Conservation (phyloP, 345 rosid species). For the Sonneratia alba region DNA sequence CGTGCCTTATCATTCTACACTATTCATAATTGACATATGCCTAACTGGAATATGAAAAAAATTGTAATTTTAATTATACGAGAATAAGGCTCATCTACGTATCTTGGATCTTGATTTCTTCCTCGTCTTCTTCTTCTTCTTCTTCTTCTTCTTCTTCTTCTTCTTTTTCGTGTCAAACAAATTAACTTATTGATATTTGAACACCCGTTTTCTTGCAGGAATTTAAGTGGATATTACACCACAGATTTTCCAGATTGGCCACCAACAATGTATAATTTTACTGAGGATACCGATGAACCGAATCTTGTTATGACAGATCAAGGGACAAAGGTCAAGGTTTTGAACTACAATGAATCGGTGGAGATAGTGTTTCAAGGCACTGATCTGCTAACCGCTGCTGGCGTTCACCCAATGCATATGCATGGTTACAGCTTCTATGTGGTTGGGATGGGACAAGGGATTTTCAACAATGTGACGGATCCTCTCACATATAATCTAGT, state of each 20-base stretch:
- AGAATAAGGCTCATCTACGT: too few relatives aligned
- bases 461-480: constrained; percentile 1
- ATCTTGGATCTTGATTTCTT: too few relatives aligned
- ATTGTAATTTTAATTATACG: too few relatives aligned
- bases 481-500: not conserved
- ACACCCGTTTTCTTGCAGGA: too few relatives aligned
- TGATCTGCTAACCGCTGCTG: constrained; percentile 3
- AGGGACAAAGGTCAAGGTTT: constrained; percentile 19
- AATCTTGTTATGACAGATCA: not conserved
- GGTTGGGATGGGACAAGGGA: not conserved
- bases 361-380: constrained; percentile 20
- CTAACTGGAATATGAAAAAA: too few relatives aligned
- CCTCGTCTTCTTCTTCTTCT: too few relatives aligned
- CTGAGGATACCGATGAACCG: not conserved
- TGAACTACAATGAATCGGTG: constrained; percentile 8
- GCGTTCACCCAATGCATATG: not conserved
- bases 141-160: too few relatives aligned
- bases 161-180: too few relatives aligned
- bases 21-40: too few relatives aligned
- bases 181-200: too few relatives aligned
- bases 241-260: constrained; percentile 10
- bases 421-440: not conserved
- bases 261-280: constrained; percentile 4
- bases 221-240: too few relatives aligned
- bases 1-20: too few relatives aligned